Percentiles rank a stretch among this genome's conserved stretches.
Evolutionary conservation across 148 eudicot species (phyloP).

Genomic region (Amaranthus palmeri): DNA sequence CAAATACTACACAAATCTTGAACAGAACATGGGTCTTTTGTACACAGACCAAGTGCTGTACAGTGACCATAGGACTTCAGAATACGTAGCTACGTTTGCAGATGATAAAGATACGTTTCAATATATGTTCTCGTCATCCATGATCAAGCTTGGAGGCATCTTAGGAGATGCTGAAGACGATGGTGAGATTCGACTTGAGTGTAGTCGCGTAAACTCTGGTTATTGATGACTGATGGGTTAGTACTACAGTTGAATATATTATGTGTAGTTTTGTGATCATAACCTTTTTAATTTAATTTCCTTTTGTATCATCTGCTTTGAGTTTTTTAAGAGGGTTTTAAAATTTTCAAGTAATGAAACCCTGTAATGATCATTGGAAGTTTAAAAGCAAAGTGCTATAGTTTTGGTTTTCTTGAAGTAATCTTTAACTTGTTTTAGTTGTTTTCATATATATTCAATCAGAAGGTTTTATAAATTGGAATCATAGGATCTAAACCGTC

Average conservation of each 20-base stretch:
- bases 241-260: neutral
- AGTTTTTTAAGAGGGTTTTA: neutral
- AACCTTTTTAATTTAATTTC: neutral
- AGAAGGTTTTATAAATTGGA: too few species aligned
- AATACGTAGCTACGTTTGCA: conserved; percentile 43
- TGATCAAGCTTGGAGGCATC: conserved; percentile 67
- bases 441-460: too few species aligned
- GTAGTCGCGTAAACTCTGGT: conserved; percentile 37
- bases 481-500: too few species aligned
- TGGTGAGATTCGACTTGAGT: conserved; percentile 54
- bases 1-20: conserved; percentile 50
- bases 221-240: neutral
- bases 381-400: too few species aligned
- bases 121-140: conserved; percentile 50
- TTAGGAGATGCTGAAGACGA: conserved; percentile 38
- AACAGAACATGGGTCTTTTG: conserved; percentile 55
- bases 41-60: conserved; percentile 61
- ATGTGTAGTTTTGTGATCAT: neutral
- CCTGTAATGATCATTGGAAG: too few species aligned
- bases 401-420: too few species aligned
- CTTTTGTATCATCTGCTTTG: neutral
- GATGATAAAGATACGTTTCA: conserved; percentile 29
- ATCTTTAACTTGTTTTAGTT: too few species aligned
- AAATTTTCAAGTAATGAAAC: too few species aligned
- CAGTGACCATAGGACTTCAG: conserved; percentile 50